These are phyloP conservation scores for Leccinum pachyderme DNA, from an alignment of 1,284 basidiomycete species.

Conservation along the genomic window DNA sequence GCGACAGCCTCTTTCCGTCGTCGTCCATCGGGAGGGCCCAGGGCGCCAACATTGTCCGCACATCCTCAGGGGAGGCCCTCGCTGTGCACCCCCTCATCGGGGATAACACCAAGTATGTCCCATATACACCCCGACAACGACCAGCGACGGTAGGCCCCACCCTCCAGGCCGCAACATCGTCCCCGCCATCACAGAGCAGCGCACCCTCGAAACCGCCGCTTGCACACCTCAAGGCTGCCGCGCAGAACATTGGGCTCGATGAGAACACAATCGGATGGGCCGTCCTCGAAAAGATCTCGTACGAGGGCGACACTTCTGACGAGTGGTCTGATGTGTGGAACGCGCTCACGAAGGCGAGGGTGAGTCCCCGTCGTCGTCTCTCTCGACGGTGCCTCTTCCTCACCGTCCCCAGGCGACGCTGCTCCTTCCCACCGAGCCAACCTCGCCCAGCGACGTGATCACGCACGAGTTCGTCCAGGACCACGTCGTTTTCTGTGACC, in stretches of 20 bases:
- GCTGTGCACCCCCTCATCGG: slow-evolving; percentile 64
- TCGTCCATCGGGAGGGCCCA: slow-evolving; percentile 52
- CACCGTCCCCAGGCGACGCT: slow-evolving; percentile 60
- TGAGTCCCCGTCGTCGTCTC: slow-evolving; percentile 31
- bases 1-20: slow-evolving; percentile 45
- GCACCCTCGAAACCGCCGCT: slow-evolving; percentile 57
- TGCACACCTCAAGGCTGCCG: slow-evolving; percentile 78
- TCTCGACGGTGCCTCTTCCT: neutral
- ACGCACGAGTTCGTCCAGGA: slow-evolving; percentile 77
- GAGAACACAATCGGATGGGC: slow-evolving; percentile 76
- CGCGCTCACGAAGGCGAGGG: slow-evolving; percentile 68
- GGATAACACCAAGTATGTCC: slow-evolving; percentile 43
- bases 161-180: neutral
- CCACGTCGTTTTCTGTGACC: slow-evolving; percentile 68
- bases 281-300: slow-evolving; percentile 76
- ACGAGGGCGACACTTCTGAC: slow-evolving; percentile 53
- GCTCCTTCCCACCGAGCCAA: slow-evolving; percentile 67
- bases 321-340: slow-evolving; percentile 81
- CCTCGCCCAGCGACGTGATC: slow-evolving; percentile 48
- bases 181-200: neutral
- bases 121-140: slow-evolving; percentile 55
- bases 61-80: slow-evolving; percentile 53
- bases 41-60: slow-evolving; percentile 44
- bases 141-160: slow-evolving; percentile 44
- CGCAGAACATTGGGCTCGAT: slow-evolving; percentile 73